Percentiles rank a stretch among this genome's conserved stretches.
These are phyloP conservation scores for Abelmoschus esculentus DNA, from an alignment of 345 rosid genomes.

Conservation along the genomic window DNA sequence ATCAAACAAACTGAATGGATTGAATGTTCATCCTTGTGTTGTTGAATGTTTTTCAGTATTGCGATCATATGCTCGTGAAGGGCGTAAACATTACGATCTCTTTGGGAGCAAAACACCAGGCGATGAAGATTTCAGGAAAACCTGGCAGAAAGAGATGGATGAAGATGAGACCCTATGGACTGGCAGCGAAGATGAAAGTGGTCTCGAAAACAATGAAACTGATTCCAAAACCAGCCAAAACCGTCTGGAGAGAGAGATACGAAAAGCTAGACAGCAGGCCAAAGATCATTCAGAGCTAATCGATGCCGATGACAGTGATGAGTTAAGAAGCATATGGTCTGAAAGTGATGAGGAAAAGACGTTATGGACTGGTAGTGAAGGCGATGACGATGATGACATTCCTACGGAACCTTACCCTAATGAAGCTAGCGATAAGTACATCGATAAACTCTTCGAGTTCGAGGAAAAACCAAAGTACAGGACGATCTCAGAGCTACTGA, in stretches of 20 bases:
- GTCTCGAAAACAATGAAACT: constrained; percentile 21
- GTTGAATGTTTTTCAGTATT: constrained; percentile 32
- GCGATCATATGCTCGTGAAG: constrained; percentile 49
- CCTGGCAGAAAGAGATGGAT: constrained; percentile 62
- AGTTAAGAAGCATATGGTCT: constrained; percentile 76
- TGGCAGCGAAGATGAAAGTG: constrained; percentile 71
- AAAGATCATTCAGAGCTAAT: constrained; percentile 59
- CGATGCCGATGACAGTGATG: constrained; percentile 88
- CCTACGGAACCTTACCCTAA: constrained; percentile 77
- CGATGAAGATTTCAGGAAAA: constrained; percentile 48
- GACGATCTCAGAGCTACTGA: constrained; percentile 68
- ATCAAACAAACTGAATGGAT: neutral
- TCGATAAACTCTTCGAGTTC: constrained; percentile 81
- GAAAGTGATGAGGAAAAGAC: constrained; percentile 93
- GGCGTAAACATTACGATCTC: constrained; percentile 54
- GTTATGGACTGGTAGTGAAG: constrained; percentile 88
- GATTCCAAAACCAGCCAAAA: constrained; percentile 6
- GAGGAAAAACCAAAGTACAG: constrained; percentile 87
- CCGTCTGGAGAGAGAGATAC: constrained; percentile 43
- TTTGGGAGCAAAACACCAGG: constrained; percentile 61
- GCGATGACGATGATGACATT: constrained; percentile 67
- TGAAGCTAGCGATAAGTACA: constrained; percentile 65
- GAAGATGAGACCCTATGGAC: constrained; percentile 71
- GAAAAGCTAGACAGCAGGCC: constrained; percentile 64
- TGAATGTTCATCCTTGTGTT: neutral